Percentiles rank a stretch among this genome's conserved stretches.
Conservation (phyloP, 495 filamentous ascomycete species). For the Alectoria sarmentosa region DNA sequence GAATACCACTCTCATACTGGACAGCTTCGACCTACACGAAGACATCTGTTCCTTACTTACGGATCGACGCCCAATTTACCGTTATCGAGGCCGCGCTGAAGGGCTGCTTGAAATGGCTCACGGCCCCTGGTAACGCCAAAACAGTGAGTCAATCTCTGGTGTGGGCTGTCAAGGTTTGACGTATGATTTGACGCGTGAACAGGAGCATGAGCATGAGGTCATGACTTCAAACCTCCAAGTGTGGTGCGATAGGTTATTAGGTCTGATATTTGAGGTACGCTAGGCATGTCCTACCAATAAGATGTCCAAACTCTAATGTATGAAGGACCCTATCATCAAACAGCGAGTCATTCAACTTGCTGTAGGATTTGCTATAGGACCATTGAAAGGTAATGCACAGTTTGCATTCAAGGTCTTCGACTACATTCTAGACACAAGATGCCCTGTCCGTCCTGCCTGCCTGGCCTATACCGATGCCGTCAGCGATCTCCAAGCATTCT, state of each 20-base stretch:
- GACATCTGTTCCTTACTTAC: constrained; percentile 65
- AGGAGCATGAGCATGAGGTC: constrained; percentile 53
- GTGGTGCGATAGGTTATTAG: constrained; percentile 73
- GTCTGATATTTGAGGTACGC: constrained; percentile 64
- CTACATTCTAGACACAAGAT: constrained; percentile 76
- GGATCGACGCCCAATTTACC: constrained; percentile 80
- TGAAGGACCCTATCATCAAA: constrained; percentile 74
- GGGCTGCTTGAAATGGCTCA: constrained; percentile 78
- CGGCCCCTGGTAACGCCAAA: constrained; percentile 43
- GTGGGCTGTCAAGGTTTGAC: constrained; percentile 23
- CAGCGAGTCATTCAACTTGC: constrained; percentile 77
- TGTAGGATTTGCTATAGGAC: constrained; percentile 76
- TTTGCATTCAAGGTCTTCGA: constrained; percentile 85
- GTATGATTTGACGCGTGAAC: constrained; percentile 20
- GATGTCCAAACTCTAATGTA: constrained; percentile 2
- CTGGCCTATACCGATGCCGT: constrained; percentile 82
- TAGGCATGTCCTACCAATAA: constrained; percentile 1
- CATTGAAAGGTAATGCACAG: constrained; percentile 65
- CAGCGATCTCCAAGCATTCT: constrained; percentile 72
- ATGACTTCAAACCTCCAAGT: constrained; percentile 64
- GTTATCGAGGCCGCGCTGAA: constrained; percentile 89
- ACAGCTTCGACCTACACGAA: constrained; percentile 59
- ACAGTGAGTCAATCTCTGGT: constrained; percentile 36
- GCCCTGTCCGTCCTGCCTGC: constrained; percentile 58
- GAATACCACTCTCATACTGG: not conserved